A percentile compares a stretch with the other conserved stretches of the same genome.
These are phyloP conservation scores for Carex kokanica DNA, from an alignment of 176 grass and related monocot species.

Conservation along the genomic window DNA sequence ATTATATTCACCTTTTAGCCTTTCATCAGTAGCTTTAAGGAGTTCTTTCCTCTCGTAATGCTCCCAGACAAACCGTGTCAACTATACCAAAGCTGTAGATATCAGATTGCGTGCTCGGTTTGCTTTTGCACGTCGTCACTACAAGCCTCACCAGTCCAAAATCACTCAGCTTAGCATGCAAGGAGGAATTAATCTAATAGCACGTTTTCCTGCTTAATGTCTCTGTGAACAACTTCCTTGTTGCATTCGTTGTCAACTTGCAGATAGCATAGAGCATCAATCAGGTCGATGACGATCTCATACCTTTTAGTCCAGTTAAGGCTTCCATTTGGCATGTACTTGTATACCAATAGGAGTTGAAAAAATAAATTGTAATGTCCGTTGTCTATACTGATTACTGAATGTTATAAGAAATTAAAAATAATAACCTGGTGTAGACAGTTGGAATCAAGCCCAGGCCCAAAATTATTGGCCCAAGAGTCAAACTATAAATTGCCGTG, in stretches of 20 bases:
- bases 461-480: too few relatives aligned
- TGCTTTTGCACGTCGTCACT: conserved; percentile 2
- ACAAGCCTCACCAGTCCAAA: conserved; percentile 69
- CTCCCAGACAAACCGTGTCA: conserved; percentile 24
- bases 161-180: conserved; percentile 54
- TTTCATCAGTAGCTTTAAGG: conserved; percentile 27
- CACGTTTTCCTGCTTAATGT: conserved; percentile 65
- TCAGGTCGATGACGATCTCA: conserved; percentile 39
- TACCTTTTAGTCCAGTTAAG: conserved; percentile 58
- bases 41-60: conserved; percentile 26
- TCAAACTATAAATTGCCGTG: too few relatives aligned
- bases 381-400: too few relatives aligned
- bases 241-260: conserved; percentile 54
- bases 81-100: conserved; percentile 49
- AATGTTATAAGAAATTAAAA: too few relatives aligned
- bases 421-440: too few relatives aligned
- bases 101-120: conserved; percentile 35
- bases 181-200: conserved; percentile 52
- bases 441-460: too few relatives aligned
- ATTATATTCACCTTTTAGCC: conserved; percentile 31
- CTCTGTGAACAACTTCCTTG: conserved; percentile 58
- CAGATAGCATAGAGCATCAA: conserved; percentile 58
- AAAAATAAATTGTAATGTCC: too few relatives aligned
- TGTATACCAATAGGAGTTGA: conserved; percentile 41
- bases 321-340: conserved; percentile 50